Evolutionary conservation across 2,329 filamentous ascomycete genomes (phyloP).

Genomic region (Fusarium sacchari): DNA sequence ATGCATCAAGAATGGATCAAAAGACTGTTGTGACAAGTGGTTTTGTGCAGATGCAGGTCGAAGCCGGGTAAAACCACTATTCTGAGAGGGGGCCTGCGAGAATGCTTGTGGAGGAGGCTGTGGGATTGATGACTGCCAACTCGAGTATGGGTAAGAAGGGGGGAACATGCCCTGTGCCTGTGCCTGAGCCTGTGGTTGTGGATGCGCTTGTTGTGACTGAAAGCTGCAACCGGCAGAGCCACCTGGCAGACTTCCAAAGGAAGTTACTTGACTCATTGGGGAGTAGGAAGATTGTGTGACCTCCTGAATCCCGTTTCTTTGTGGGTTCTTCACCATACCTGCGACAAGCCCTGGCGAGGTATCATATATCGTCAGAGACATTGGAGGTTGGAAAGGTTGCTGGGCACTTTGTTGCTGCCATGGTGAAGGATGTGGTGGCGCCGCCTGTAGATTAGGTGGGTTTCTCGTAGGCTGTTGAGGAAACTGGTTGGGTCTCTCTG

Average conservation of each 20-base stretch:
- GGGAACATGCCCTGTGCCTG: not conserved
- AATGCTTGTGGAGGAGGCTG: not conserved
- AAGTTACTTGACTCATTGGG: not conserved
- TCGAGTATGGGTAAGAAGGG: not conserved
- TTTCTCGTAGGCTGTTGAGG: not conserved
- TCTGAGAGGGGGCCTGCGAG: not conserved
- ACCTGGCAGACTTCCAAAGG: not conserved
- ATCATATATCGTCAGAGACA: slow-evolving; percentile 1
- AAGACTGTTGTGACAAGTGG: not conserved
- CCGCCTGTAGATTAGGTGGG: not conserved
- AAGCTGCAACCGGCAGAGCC: not conserved
- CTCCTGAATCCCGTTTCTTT: not conserved
- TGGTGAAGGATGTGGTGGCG: no score
- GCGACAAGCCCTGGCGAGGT: not conserved
- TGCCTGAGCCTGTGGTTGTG: not conserved
- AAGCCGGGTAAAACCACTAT: not conserved
- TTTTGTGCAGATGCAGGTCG: not conserved
- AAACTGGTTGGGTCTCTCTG: not conserved
- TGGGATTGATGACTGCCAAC: not conserved
- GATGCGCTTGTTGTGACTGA: not conserved
- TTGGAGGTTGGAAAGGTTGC: not conserved
- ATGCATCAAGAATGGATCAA: not conserved
- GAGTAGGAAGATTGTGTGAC: not conserved
- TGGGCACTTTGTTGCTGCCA: not conserved
- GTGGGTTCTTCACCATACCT: not conserved